These are phyloP conservation scores for Saxophila tyrrhenica DNA, from an alignment of 495 filamentous ascomycete species.

Conservation along the genomic window DNA sequence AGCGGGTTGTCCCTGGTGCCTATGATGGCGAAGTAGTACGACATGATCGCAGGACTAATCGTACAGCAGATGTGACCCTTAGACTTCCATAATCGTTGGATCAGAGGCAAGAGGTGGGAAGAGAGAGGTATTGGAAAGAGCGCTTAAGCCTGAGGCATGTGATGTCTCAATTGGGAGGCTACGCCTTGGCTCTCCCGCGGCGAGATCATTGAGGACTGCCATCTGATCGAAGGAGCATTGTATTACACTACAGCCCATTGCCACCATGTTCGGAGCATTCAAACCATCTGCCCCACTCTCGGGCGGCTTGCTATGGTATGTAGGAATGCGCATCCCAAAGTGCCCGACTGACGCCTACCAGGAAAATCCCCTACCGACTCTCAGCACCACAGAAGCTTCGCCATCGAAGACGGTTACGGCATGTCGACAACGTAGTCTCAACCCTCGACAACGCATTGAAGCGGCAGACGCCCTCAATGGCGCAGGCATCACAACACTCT, in stretches of 20 bases:
- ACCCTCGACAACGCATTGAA: conserved; percentile 61
- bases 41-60: conserved; percentile 45
- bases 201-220: too few species aligned
- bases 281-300: conserved; percentile 63
- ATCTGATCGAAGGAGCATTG: too few species aligned
- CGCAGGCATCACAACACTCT: background rate
- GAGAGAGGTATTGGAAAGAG: background rate
- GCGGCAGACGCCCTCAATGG: conserved; percentile 33
- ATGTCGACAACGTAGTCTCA: conserved; percentile 73
- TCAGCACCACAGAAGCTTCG: conserved; percentile 81
- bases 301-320: conserved; percentile 45
- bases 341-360: conserved; percentile 27
- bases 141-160: background rate
- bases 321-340: background rate
- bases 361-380: conserved; percentile 98
- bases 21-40: conserved; percentile 93
- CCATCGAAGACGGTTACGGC: conserved; percentile 72
- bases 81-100: background rate
- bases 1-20: conserved; percentile 88
- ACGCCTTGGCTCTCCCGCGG: conserved; percentile 6
- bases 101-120: background rate
- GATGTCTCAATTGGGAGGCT: background rate
- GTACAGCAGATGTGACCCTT: background rate
- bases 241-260: background rate
- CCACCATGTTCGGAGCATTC: conserved; percentile 68